Evolutionary conservation across 352 stramenopile species (phyloP).

Genomic region (Phytophthora cryptogea): DNA sequence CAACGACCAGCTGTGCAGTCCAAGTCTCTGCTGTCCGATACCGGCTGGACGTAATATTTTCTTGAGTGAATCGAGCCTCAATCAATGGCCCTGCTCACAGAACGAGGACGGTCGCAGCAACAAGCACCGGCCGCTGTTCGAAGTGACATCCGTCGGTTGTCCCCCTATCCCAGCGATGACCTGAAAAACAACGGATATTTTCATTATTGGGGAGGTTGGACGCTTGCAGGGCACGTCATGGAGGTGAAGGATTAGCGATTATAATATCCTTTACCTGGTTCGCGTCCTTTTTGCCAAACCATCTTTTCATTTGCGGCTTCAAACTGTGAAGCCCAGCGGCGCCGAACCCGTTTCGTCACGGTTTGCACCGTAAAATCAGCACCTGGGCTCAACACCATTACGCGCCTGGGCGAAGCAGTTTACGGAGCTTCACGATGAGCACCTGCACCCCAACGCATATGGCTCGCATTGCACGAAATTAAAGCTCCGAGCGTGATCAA

Average conservation of each 20-base stretch:
- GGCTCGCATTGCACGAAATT: background rate
- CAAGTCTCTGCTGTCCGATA: background rate
- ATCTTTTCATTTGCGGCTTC: conserved; percentile 1
- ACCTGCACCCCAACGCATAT: conserved; percentile 3
- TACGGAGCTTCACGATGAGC: background rate
- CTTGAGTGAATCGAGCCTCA: background rate
- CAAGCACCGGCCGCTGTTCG: conserved; percentile 21
- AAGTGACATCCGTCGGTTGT: background rate
- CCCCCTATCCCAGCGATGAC: conserved; percentile 26
- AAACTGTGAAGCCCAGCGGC: background rate
- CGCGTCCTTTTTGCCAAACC: background rate
- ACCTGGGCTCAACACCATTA: conserved; percentile 6
- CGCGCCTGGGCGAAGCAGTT: background rate
- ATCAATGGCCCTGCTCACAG: conserved; percentile 10
- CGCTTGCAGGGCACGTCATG: background rate
- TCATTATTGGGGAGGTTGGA: conserved; percentile 3
- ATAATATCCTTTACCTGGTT: background rate
- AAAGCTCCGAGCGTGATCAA: conserved; percentile 16
- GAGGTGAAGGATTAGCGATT: background rate
- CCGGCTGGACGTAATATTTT: conserved; percentile 20
- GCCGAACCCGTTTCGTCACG: conserved; percentile 12
- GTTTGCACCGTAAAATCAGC: background rate
- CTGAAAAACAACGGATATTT: conserved; percentile 21
- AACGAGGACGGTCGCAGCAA: conserved; percentile 17
- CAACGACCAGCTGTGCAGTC: background rate